These are phyloP conservation scores for Phytophthora kernoviae DNA, from an alignment of 352 stramenopile species.

Conservation along the genomic window DNA sequence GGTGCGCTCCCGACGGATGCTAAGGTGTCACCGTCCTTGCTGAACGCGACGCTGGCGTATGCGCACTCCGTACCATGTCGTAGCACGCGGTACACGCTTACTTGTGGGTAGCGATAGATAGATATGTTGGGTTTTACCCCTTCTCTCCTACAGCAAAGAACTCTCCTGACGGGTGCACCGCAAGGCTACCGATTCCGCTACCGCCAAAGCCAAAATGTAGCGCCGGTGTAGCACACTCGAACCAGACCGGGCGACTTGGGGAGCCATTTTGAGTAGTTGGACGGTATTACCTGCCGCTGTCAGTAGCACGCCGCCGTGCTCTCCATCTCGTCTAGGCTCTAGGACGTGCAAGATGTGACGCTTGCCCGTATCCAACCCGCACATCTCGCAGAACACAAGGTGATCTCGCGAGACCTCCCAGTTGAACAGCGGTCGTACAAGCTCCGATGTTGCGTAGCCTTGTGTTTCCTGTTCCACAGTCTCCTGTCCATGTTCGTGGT, in stretches of 20 bases:
- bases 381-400: conserved; percentile 69
- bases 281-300: conserved; percentile 76
- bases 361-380: conserved; percentile 68
- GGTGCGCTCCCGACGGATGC: conserved; percentile 87
- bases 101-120: conserved; percentile 87
- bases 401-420: conserved; percentile 82
- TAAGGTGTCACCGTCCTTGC: conserved; percentile 83
- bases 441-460: conserved; percentile 37
- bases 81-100: conserved; percentile 73
- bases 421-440: conserved; percentile 52
- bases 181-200: conserved; percentile 66
- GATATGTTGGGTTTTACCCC: conserved; percentile 87
- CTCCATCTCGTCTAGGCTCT: conserved; percentile 34
- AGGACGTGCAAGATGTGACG: conserved; percentile 73
- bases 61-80: conserved; percentile 81
- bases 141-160: conserved; percentile 92
- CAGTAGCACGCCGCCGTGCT: conserved; percentile 66
- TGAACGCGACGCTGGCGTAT: conserved; percentile 83
- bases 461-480: conserved; percentile 3
- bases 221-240: conserved; percentile 36
- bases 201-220: conserved; percentile 79
- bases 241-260: conserved; percentile 15
- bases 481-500: conserved; percentile 6
- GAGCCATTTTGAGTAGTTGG: conserved; percentile 62
- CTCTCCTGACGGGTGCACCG: conserved; percentile 65